Percentiles rank a stretch among this genome's conserved stretches.
Conservation (phyloP, 2,329 filamentous ascomycete genomes). For the Ophiostoma himal-ulmi region DNA sequence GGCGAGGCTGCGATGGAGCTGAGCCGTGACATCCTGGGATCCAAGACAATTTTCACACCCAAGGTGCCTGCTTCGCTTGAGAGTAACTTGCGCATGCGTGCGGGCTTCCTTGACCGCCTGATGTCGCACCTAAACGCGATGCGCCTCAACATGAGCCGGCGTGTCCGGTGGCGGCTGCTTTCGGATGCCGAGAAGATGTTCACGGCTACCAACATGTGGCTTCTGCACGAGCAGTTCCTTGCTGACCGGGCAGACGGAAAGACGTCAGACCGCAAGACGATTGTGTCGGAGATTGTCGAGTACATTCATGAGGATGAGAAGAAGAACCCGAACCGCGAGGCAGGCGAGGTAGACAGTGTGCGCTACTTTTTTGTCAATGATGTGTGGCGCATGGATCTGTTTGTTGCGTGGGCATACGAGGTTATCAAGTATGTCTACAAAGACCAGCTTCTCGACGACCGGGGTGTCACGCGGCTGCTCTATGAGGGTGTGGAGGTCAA, state of each 20-base stretch:
- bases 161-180: conserved; percentile 73
- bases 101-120: conserved; percentile 67
- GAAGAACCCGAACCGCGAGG: conserved; percentile 56
- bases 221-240: conserved; percentile 65
- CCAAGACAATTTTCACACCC: conserved; percentile 67
- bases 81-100: conserved; percentile 68
- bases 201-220: conserved; percentile 74
- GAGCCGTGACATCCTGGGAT: conserved; percentile 75
- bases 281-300: conserved; percentile 68
- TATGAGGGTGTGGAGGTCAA: conserved; percentile 62
- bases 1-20: conserved; percentile 70
- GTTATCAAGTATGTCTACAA: conserved; percentile 67
- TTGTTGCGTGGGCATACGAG: conserved; percentile 73
- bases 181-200: conserved; percentile 86
- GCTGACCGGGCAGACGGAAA: conserved; percentile 46
- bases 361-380: conserved; percentile 84
- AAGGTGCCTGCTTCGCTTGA: conserved; percentile 70
- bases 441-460: conserved; percentile 52
- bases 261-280: conserved; percentile 56
- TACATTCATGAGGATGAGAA: conserved; percentile 73
- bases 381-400: conserved; percentile 63
- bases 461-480: conserved; percentile 49
- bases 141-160: conserved; percentile 59
- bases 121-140: conserved; percentile 64
- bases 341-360: conserved; percentile 69